Evolutionary conservation across 257 asterid genomes (phyloP).

Genomic region (Verbena officinalis): DNA sequence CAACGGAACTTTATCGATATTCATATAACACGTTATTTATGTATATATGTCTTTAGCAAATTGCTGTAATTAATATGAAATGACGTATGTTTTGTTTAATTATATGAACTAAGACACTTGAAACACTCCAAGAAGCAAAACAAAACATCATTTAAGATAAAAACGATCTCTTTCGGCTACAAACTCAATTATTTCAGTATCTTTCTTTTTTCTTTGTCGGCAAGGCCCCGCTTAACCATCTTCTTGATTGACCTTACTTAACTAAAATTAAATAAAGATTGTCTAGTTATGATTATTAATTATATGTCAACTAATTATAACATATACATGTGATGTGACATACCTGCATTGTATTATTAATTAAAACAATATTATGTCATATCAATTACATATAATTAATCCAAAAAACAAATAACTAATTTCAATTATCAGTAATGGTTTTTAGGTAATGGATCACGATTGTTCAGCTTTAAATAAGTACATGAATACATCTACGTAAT

Average conservation of each 20-base stretch:
- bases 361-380: neutral
- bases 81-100: too few species aligned
- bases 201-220: neutral
- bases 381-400: too few species aligned
- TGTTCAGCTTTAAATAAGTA: too few species aligned
- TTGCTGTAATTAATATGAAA: too few species aligned
- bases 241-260: neutral
- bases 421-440: too few species aligned
- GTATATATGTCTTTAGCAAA: too few species aligned
- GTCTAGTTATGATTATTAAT: neutral
- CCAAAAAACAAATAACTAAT: too few species aligned
- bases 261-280: neutral
- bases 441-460: too few species aligned
- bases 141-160: neutral
- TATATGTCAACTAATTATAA: neutral
- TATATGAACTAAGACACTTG: too few species aligned
- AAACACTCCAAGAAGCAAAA: neutral
- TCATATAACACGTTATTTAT: too few species aligned
- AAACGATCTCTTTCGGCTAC: neutral
- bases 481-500: too few species aligned
- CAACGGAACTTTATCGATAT: too few species aligned
- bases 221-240: constrained; percentile 1
- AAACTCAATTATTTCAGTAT: neutral
- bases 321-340: neutral
- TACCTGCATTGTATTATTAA: neutral